Conservation (phyloP, 176 grass and related monocot genomes). For the Oryza meyeriana region DNA sequence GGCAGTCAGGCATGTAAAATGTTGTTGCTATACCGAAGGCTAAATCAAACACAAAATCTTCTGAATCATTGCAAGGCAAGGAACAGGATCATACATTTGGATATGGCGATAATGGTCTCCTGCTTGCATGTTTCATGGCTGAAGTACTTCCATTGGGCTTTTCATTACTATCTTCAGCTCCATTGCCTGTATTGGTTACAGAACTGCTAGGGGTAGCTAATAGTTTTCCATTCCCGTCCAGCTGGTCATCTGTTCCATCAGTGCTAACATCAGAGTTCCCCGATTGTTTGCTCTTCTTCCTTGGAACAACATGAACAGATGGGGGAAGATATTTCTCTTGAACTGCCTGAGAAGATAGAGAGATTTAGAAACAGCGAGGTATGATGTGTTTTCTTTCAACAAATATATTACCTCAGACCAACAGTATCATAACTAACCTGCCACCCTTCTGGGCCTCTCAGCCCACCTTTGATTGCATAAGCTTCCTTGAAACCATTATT, state of each 20-base stretch:
- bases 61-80: background rate
- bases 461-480: conserved; percentile 81
- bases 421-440: conserved; percentile 44
- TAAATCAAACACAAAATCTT: background rate
- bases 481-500: conserved; percentile 93
- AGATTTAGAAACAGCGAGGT: background rate
- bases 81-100: conserved; percentile 50
- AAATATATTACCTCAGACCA: background rate
- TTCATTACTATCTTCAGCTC: conserved; percentile 26
- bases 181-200: conserved; percentile 1
- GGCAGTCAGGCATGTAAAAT: background rate
- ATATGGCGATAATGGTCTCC: conserved; percentile 55
- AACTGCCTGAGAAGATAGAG: conserved; percentile 41
- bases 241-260: conserved; percentile 30
- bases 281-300: conserved; percentile 33
- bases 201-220: conserved; percentile 29
- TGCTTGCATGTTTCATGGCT: conserved; percentile 12
- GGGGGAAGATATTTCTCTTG: conserved; percentile 82
- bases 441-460: conserved; percentile 94
- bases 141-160: conserved; percentile 23
- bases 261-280: conserved; percentile 29
- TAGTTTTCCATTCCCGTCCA: conserved; percentile 26
- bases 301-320: conserved; percentile 69
- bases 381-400: background rate
- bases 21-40: background rate